Evolutionary conservation across 108 stramenopile species (phyloP).

Genomic region (Parmales sp.): DNA sequence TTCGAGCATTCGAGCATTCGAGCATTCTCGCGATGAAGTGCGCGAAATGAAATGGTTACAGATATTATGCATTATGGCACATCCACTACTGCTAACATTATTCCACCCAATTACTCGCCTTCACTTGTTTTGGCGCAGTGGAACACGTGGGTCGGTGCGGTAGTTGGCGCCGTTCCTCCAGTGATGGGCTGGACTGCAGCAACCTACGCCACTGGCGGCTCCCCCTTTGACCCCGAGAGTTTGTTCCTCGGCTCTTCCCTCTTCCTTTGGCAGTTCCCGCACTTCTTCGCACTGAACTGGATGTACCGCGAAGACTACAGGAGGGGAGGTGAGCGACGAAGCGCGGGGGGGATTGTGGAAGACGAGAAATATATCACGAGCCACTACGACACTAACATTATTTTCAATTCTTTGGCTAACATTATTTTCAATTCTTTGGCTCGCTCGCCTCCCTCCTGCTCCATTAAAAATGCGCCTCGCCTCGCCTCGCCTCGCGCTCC

Average conservation of each 20-base stretch:
- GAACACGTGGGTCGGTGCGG: conserved; percentile 97
- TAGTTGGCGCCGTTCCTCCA: conserved; percentile 96
- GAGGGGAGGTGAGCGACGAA: conserved; percentile 64
- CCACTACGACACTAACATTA: too few relatives aligned
- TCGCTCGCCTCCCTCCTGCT: too few relatives aligned
- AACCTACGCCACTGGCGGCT: conserved; percentile 67
- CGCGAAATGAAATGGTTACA: too few relatives aligned
- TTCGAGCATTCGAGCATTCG: too few relatives aligned
- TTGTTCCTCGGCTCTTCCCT: conserved; percentile 70
- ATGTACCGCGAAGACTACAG: conserved; percentile 78
- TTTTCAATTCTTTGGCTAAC: too few relatives aligned
- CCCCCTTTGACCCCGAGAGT: conserved; percentile 53
- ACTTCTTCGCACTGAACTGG: conserved; percentile 95
- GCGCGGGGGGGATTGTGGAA: too few relatives aligned
- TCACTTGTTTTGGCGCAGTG: background rate
- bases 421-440: too few relatives aligned
- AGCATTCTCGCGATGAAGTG: too few relatives aligned
- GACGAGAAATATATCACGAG: too few relatives aligned
- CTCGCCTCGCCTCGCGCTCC: too few relatives aligned
- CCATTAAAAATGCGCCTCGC: too few relatives aligned
- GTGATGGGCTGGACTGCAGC: conserved; percentile 98
- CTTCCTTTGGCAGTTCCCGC: conserved; percentile 98
- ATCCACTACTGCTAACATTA: background rate
- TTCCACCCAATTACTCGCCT: background rate
- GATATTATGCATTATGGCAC: background rate